phyloP scores from a whole-genome alignment of 2,329 filamentous ascomycete species.

The Fusarium chlamydosporum region DNA sequence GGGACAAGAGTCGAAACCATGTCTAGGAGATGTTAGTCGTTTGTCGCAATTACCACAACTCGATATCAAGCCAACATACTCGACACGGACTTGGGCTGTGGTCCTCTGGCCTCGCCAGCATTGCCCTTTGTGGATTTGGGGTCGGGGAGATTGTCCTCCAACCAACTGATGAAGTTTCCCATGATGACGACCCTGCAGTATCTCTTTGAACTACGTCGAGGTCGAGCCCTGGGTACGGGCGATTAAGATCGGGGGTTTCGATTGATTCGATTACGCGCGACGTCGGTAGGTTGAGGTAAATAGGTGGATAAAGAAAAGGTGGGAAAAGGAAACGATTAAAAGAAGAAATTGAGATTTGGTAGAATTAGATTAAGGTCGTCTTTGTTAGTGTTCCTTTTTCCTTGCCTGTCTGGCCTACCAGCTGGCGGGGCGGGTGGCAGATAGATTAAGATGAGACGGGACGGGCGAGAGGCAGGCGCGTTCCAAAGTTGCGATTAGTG shows the following conservation, averaged over 20 bases:
- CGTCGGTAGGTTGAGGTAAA: neutral
- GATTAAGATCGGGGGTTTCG: conserved; percentile 3
- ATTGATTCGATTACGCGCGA: conserved; percentile 13
- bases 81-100: conserved; percentile 55
- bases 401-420: neutral
- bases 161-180: conserved; percentile 59
- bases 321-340: conserved; percentile 17
- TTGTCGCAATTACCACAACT: neutral
- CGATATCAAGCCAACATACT: conserved; percentile 41
- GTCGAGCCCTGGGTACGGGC: conserved; percentile 19
- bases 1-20: conserved; percentile 68
- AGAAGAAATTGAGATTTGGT: conserved; percentile 16
- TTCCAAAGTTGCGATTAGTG: conserved; percentile 19
- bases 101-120: conserved; percentile 47
- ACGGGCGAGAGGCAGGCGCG: conserved; percentile 26
- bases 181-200: conserved; percentile 49
- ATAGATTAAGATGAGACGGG: conserved; percentile 42
- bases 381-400: conserved; percentile 5
- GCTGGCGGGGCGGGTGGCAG: conserved; percentile 38
- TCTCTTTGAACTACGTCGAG: conserved; percentile 17
- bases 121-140: conserved; percentile 30
- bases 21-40: conserved; percentile 46
- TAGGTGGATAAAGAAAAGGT: neutral
- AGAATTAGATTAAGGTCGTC: conserved; percentile 10
- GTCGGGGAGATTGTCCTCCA: conserved; percentile 53